A percentile compares a stretch with the other conserved stretches of the same genome.
Evolutionary conservation across 352 stramenopile species (phyloP).

Genomic region (Phytophthora agathidicida): DNA sequence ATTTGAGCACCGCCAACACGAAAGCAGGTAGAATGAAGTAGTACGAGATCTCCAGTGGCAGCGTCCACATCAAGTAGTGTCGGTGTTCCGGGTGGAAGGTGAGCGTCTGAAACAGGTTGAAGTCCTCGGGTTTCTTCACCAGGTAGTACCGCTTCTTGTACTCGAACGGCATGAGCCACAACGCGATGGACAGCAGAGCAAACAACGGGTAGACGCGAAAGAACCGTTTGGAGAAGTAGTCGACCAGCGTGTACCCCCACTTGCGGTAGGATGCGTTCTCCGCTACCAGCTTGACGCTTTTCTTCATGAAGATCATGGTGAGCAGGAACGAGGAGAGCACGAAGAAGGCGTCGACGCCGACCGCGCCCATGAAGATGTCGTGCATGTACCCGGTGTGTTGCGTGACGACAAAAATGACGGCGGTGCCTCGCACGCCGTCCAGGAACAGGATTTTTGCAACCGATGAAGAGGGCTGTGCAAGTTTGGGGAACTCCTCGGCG

Average conservation of each 20-base stretch:
- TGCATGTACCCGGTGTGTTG: conserved; percentile 6
- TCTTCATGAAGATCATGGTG: conserved; percentile 27
- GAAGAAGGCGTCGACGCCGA: conserved; percentile 20
- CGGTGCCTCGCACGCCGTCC: background rate
- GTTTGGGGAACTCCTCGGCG: too few relatives aligned
- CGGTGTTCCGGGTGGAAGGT: conserved; percentile 12
- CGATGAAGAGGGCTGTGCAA: too few relatives aligned
- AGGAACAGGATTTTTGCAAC: conserved; percentile 4
- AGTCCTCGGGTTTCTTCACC: background rate
- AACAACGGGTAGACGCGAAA: conserved; percentile 21
- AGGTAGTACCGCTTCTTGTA: conserved; percentile 11
- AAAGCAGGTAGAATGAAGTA: conserved; percentile 17
- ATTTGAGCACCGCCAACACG: conserved; percentile 2
- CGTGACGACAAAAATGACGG: conserved; percentile 8
- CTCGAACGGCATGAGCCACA: conserved; percentile 15
- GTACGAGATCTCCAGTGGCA: conserved; percentile 21
- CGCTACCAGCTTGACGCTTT: conserved; percentile 10
- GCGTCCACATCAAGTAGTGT: conserved; percentile 15
- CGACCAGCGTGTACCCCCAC: conserved; percentile 9
- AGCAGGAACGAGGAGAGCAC: conserved; percentile 24
- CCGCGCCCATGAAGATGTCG: conserved; percentile 1
- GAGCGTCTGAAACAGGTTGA: conserved; percentile 12
- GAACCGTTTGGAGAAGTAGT: conserved; percentile 23
- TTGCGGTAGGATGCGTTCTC: conserved; percentile 9
- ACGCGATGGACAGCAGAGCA: background rate